Evolutionary conservation across 78 protist genomes (phyloP), one percentile per base, ranked within the genome.

Genomic region (Isochrysis galbana): DNA sequence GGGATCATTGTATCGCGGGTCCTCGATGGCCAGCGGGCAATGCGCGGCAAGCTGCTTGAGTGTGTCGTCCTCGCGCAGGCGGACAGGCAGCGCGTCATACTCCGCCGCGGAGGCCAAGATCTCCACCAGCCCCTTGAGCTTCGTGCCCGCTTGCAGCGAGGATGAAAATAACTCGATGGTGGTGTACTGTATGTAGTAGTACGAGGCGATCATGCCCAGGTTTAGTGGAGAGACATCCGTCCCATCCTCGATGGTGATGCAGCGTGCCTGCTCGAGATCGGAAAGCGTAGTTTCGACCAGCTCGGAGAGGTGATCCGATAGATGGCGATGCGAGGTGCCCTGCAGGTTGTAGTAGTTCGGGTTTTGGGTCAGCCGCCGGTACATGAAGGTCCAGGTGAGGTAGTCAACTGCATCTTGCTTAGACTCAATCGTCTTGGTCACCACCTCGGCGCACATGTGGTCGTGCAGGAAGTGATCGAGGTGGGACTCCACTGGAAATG

Each of bases 401-500:
- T 91, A 97, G 91, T 98, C 98, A 23, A 98, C 97, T 17, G 99
- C 99, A 39, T 98, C 99, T 41, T 96, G 96, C 93, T 95, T 93
- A 47, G 36, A 89, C 90, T 89, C 95, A 61, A 95, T 83, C 32
- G 88, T 38, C 91, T 87, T 89, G 46, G 94, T 93, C 44, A 89
- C 94, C 39, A 98, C 94, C 91, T 94, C 95, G 39, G 95, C 95
- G 93, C 87, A 91, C 51, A 94, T 17, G 95, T 96, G 97, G 94
- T 98, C 98, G 83, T 95, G 97, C 69, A 98, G 93, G 92, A 90
- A 91, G 87, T 96, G 98, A 69, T 95, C 96, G 67, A 98, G 92
- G 94, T 97, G 97, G 22, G 97, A 94, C 94, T 99, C 99, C 70
- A 99, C 97, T 2, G 99, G 99, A 38, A 99, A 91, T 25, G 99